Percentiles rank a stretch among this genome's conserved stretches.
Evolutionary conservation across 371 early-diverging fungal genomes (phyloP).

Genomic region (Mycotypha africana): DNA sequence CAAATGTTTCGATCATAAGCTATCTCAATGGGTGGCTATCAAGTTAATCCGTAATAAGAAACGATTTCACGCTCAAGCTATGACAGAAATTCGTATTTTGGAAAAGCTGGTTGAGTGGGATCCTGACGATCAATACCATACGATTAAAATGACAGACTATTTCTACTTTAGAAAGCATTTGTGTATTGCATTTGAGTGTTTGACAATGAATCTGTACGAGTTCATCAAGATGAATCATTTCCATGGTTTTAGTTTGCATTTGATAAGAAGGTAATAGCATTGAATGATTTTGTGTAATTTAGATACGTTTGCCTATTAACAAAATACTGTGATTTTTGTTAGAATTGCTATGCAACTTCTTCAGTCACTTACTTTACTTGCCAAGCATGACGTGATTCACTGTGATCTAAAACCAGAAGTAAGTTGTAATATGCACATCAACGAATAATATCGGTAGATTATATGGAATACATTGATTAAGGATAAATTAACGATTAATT

Average conservation of each 20-base stretch:
- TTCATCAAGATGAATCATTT: constrained; percentile 81
- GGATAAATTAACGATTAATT: too few species aligned
- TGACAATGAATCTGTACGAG: constrained; percentile 87
- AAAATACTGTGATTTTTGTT: neutral
- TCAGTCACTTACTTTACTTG: constrained; percentile 61
- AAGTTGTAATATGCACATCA: neutral
- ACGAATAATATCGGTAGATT: neutral
- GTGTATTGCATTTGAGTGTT: constrained; percentile 86
- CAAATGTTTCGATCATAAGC: constrained; percentile 76
- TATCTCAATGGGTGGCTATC: constrained; percentile 68
- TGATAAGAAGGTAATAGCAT: constrained; percentile 52
- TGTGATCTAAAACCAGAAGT: constrained; percentile 91
- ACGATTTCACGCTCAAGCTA: constrained; percentile 83
- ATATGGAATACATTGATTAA: too few species aligned
- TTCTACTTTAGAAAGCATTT: constrained; percentile 85
- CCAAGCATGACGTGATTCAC: constrained; percentile 69
- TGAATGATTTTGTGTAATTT: too few species aligned
- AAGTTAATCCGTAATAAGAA: constrained; percentile 89
- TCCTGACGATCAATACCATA: constrained; percentile 53
- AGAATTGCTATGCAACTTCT: constrained; percentile 71
- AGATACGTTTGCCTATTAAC: too few species aligned
- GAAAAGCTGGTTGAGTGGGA: constrained; percentile 62
- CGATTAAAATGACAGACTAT: constrained; percentile 72
- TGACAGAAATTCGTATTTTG: constrained; percentile 80
- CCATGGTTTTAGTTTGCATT: constrained; percentile 67